Evolutionary conservation across 2,329 filamentous ascomycete species (phyloP).

Genomic region (Mycosphaerella arachidis): DNA sequence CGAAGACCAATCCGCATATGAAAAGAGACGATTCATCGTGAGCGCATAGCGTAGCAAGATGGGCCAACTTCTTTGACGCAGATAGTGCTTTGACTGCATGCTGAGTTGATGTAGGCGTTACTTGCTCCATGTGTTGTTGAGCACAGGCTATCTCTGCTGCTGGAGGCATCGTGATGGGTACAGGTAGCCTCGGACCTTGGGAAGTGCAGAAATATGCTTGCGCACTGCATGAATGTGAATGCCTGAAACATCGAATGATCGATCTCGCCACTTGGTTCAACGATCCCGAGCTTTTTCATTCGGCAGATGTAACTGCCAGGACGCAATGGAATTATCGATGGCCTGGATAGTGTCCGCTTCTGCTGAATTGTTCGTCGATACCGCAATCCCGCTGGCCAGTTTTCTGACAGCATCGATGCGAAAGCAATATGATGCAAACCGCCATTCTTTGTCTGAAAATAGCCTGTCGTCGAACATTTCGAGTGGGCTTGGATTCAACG

Average conservation of each 20-base stretch:
- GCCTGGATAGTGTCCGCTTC: conserved; percentile 45
- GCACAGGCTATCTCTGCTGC: conserved; percentile 41
- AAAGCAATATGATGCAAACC: conserved; percentile 81
- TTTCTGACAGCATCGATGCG: conserved; percentile 77
- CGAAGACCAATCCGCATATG: conserved; percentile 72
- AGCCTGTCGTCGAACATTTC: conserved; percentile 72
- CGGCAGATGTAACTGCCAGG: conserved; percentile 78
- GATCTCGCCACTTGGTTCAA: conserved; percentile 65
- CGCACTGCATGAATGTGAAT: conserved; percentile 66
- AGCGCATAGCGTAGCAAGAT: conserved; percentile 68
- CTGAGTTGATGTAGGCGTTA: conserved; percentile 50
- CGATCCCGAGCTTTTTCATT: conserved; percentile 62
- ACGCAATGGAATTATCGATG: conserved; percentile 60
- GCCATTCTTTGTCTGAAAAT: conserved; percentile 65
- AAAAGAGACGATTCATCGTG: conserved; percentile 78
- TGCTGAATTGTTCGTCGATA: conserved; percentile 31
- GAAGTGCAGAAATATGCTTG: conserved; percentile 71
- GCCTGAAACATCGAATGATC: conserved; percentile 93
- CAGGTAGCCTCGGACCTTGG: conserved; percentile 72
- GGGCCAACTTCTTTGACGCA: conserved; percentile 72
- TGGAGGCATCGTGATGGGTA: conserved; percentile 58
- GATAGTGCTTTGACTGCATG: conserved; percentile 74
- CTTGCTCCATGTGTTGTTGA: conserved; percentile 42
- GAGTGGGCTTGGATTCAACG: conserved; percentile 56
- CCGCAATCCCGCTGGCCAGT: conserved; percentile 66